Evolutionary conservation across 73 alveolate genomes (phyloP), one percentile per base, ranked within the genome.

Genomic region (Tetrahymena elliotti): DNA sequence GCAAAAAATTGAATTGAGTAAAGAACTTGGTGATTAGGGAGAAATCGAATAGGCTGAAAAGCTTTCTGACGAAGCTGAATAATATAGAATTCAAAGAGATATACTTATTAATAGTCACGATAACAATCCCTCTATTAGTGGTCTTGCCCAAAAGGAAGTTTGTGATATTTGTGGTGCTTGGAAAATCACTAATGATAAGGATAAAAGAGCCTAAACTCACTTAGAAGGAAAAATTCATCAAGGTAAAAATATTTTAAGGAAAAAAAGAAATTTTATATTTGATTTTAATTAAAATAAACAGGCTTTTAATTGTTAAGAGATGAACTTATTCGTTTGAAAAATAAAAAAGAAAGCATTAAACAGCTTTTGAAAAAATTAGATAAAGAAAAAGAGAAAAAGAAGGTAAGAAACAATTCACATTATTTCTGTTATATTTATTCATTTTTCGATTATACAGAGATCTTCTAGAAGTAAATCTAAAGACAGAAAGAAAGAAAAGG

Each of bases 101-200:
- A 22, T 68, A 68, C 36, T 68, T 6, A 68, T 68, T 68, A 68
- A 68, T 16, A 31, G 88, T 68, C 88, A 68, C 10, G 88, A 68
- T 68, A 68, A 68, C 88, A 68, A 68, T 11, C 88, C 88, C 3
- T n/a, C 88, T 18, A 68, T 22, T 36, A 68, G 88, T 68, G 88
- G 88, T 27, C 88, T 68, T 7, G 88, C 88, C 10, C 33, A 68
- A n/a, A 68, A 68, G 38, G 88, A 68, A 68, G 88, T 68, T 24
- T 68, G 88, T 68, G 88, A 68, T 68, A 68, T 68, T n/a, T 68
- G 88, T 68, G 88, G 88, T 68, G 88, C 88, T 68, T 68, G 88
- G 88, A 68, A 68, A 68, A 68, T 68, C n/a, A 68, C 88, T 18
- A 68, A 68, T 24, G 88, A 68, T 68, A 68, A 68, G 88, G 88